Conservation (phyloP, 768 basidiomycete genomes). For the Lentinula detonsa region DNA sequence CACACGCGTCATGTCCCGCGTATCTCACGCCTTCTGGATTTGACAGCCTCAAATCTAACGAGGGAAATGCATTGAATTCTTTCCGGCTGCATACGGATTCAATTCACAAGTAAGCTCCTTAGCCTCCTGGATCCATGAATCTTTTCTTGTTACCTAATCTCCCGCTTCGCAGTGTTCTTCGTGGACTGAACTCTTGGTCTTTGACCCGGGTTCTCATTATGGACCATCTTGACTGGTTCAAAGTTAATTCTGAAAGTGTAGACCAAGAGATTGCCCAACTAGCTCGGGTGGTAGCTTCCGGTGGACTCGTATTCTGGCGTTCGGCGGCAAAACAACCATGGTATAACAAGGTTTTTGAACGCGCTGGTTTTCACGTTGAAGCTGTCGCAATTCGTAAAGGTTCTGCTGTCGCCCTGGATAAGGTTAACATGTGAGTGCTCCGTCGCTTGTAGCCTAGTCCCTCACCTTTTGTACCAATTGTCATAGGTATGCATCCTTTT, state of each 20-base stretch:
- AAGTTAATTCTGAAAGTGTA: constrained; percentile 38
- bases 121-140: not conserved
- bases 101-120: constrained; percentile 48
- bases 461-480: not conserved
- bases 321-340: constrained; percentile 59
- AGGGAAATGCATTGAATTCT: constrained; percentile 37
- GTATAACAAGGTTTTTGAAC: constrained; percentile 55
- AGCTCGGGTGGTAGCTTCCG: constrained; percentile 46
- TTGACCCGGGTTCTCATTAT: constrained; percentile 64
- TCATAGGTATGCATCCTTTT: constrained; percentile 30
- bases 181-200: constrained; percentile 26
- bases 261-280: constrained; percentile 53
- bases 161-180: constrained; percentile 20
- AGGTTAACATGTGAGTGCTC: constrained; percentile 58
- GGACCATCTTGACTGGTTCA: constrained; percentile 65
- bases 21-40: constrained; percentile 63
- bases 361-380: constrained; percentile 46
- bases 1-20: constrained; percentile 49
- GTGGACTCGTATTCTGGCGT: constrained; percentile 63
- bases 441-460: not conserved
- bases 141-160: not conserved
- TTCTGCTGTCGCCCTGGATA: constrained; percentile 44
- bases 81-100: constrained; percentile 72
- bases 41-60: constrained; percentile 43
- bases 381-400: constrained; percentile 49